Evolutionary conservation across 331 rosid genomes (phyloP), one percentile per base, ranked within the genome.

Genomic region (Saraca asoca): DNA sequence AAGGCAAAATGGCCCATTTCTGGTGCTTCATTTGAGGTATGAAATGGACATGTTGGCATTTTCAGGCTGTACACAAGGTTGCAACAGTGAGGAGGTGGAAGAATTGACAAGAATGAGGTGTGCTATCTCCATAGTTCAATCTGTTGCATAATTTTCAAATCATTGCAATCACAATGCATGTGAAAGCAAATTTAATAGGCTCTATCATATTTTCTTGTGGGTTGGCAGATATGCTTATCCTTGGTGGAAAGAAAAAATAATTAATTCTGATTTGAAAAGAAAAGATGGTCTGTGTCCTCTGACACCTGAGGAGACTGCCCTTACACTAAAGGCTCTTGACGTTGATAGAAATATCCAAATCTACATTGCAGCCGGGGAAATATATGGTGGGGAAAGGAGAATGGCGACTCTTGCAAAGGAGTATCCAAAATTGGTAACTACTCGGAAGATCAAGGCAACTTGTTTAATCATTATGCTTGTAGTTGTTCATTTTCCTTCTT

Each of bases 11-110:
- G 95, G 96, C 61, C 92, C 83, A 0, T 85, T 90, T 80, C 76
- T 90, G 70, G 96, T 90, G 1, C 96, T 90, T 77, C 96, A 90
- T 80, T 85, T 90, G 20, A 80, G 96, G 75, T 90, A 85, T 71
- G 96, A 90, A 73, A 90, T 90, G 96, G 96, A 90, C 80, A 90
- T 90, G 96, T 61, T 90, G 80, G 95, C 96, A 60, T 90, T 90
- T 83, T 90, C 96, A 71, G 96, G 96, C 31, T 90, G 96, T 61
- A 85, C 85, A 44, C 96, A 87, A 80, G 96, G 96, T 64, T 90
- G 92, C 64, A 90, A 81, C 70, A n/a, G 56, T 10, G 95, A 87
- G 38, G 96, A 90, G 80, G 92, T 87, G 44, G 96, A 87, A 54
- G 96, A 90, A 76, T 80, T 90, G 80, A 87, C 96, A 42, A 90